phyloP scores from a whole-genome alignment of 306 rosid genomes.

The Mucuna pruriens region DNA sequence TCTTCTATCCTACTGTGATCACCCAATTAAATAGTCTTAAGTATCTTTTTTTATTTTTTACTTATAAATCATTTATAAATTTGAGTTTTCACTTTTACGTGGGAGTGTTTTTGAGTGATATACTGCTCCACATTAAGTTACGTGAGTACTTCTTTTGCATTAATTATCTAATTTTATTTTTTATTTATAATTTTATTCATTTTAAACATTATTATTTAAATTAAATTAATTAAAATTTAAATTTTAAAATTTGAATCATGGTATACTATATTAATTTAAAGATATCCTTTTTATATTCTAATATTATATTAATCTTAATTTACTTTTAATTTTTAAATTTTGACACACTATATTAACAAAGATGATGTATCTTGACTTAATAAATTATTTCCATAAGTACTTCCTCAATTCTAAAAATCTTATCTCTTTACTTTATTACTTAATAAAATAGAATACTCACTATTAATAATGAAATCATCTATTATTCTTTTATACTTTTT shows the following conservation, averaged over 20 bases:
- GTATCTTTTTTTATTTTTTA: no score
- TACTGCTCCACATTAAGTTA: not conserved
- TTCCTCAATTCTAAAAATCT: not conserved
- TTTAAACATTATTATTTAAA: not conserved
- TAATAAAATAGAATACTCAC: not conserved
- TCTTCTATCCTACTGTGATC: no score
- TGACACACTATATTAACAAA: not conserved
- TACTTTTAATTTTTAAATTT: not conserved
- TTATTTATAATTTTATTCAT: not conserved
- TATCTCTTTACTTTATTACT: not conserved
- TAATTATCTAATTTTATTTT: not conserved
- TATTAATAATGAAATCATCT: not conserved
- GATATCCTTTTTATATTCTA: not conserved
- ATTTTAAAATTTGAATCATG: not conserved
- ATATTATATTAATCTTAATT: not conserved
- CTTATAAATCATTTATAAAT: no score
- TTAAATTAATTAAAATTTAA: not conserved
- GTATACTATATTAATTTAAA: not conserved
- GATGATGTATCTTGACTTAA: not conserved
- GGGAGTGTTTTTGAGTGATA: not conserved
- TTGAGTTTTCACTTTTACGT: not conserved
- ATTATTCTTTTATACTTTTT: not conserved
- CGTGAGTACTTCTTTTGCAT: not conserved
- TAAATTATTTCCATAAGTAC: not conserved
- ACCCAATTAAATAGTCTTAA: no score